A percentile compares a stretch with the other conserved stretches of the same genome.
Conservation (phyloP, 2,329 filamentous ascomycete genomes). For the Cordyceps cateniannulata region DNA sequence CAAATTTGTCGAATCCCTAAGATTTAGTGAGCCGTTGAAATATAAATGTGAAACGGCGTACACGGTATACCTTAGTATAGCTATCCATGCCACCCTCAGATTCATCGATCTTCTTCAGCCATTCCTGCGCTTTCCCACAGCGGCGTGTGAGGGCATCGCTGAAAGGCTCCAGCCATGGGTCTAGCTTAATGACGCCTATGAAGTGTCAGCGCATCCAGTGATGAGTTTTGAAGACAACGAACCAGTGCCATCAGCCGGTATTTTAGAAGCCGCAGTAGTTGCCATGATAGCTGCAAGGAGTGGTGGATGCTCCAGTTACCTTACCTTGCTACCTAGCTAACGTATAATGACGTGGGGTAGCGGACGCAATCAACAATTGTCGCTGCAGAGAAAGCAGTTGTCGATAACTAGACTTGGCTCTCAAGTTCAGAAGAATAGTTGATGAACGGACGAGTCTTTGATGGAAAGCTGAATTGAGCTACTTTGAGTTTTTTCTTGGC, state of each 20-base stretch:
- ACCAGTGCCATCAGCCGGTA: conserved; percentile 69
- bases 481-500: neutral
- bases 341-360: conserved; percentile 12
- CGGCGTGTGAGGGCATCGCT: conserved; percentile 68
- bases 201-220: neutral
- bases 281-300: conserved; percentile 10
- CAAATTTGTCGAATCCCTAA: conserved; percentile 79
- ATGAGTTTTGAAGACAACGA: conserved; percentile 20
- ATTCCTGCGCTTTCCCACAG: conserved; percentile 72
- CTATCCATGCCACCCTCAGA: conserved; percentile 85
- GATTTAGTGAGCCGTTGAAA: conserved; percentile 10
- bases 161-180: conserved; percentile 87
- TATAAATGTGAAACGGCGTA: neutral
- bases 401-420: neutral
- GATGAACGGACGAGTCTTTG: neutral
- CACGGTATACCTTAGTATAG: conserved; percentile 66
- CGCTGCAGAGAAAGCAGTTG: neutral
- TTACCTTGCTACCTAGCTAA: neutral
- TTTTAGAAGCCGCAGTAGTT: conserved; percentile 33
- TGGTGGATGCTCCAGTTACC: neutral
- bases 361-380: neutral
- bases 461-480: neutral
- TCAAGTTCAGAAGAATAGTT: neutral
- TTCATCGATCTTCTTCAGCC: conserved; percentile 78
- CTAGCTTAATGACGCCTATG: conserved; percentile 75